Evolutionary conservation across 352 stramenopile genomes (phyloP), one percentile per base, ranked within the genome.

Genomic region (Phytophthora constricta): DNA sequence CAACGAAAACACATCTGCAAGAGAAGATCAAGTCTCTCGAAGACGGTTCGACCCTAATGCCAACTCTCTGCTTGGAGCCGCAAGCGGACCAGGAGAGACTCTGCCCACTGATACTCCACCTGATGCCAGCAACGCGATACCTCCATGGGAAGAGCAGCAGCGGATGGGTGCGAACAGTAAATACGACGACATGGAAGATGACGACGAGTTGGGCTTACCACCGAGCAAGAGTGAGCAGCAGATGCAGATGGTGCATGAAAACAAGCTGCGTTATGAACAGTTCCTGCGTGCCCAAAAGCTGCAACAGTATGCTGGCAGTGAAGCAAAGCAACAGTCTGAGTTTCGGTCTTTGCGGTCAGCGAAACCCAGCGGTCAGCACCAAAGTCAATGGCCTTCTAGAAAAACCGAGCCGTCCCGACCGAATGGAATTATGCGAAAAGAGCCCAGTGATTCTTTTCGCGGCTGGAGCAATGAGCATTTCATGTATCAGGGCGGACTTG

Each of bases 401-500:
- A 20, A 45, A 45, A 45, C 10, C 16, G 17, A 16, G 19, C 41
- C 14, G 22, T 52, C 49, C 42, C 69, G 65, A 58, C 42, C 58
- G 20, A 8, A 67, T 48, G 69, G 54, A 52, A 54, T 71, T 34
- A 23, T 41, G 17, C 56, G 53, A 20, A 77, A 66, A 27, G 65
- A 77, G 5, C 73, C 62, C 5, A 50, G 70, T 19, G 78, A 89
- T 20, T 71, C 69, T 5, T 74, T 89, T 54, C 70, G 67, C 9
- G 76, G 87, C 34, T 88, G 76, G 66, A 70, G 74, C 4, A 28
- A 72, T 8, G 74, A 87, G 20, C 66, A 61, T 23, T 58, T 57
- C 23, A 39, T 58, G 8, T 53, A 55, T 20, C 53, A 46, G 22
- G 48, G 23, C 7, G 27, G 19, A 25, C 34, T 58, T 17, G 45